Base-by-base conservation (phyloP, 495 filamentous ascomycete genomes). In the Penicillium bialowiezense region DNA sequence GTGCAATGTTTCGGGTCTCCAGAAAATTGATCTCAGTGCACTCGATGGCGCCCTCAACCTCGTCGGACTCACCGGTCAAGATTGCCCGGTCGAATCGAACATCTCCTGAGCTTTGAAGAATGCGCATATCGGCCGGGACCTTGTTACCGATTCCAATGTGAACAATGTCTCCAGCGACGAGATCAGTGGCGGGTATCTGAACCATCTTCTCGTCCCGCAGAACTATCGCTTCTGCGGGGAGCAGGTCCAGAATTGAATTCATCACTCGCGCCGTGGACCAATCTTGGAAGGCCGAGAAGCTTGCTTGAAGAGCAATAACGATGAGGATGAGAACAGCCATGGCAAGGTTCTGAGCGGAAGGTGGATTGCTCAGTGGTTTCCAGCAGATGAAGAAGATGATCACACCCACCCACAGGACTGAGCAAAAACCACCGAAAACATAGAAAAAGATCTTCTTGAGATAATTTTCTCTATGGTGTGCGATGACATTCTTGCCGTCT, bases 341-440 rank as follows among this genome's bases (percentile, higher is more conserved):
- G 1, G 83, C 86, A 17, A 89, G 65, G 58, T 89, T 89, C 12
- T 85, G 79, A 12, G 70, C 48, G 0, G 83, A 73, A 3, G 85
- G 85, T 0, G 86, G 87, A 15, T 87, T 54, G 33, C 86, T 84
- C n/a, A 89, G 82, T 2, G 87, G 87, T 43, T 79, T 81, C 85
- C 84, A 91, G 8, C 82, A 77, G 38, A 89, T 63, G 58, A 88
- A 87, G 54, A 89, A 84, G 17, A 91, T 74, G 41, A 88, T 74
- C 14, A 79, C 73, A 14, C 82, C 85, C 14, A 84, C 64, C 44
- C 88, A 77, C 2, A 90, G 76, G 13, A 90, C 69, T 1, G 83
- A 77, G n/a, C 87, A 86, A 51, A 89, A 89, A 7, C 86, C 87
- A 41, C 80, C 82, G 59, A 88, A 89, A 60, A 88, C 77, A 59